Evolutionary conservation across 2,329 filamentous ascomycete species (phyloP).

Genomic region (Emmonsia crescens): DNA sequence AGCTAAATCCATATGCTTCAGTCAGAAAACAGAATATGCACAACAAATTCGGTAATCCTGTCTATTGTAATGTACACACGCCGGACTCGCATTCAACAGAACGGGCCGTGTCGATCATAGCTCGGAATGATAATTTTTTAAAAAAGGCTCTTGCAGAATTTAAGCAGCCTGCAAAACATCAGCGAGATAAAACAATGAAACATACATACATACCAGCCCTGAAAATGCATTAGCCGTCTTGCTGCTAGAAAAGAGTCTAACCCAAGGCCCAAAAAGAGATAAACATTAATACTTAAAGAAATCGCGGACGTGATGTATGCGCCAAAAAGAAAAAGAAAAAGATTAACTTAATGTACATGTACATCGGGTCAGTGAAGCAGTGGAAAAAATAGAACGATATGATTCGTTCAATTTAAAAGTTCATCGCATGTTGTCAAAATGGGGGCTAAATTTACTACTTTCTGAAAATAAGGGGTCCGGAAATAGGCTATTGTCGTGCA

Average conservation of each 20-base stretch:
- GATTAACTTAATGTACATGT: neutral
- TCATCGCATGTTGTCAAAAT: slow-evolving; percentile 10
- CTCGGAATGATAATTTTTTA: neutral
- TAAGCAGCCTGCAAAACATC: neutral
- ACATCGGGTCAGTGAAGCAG: neutral
- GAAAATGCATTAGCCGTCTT: neutral
- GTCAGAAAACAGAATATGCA: slow-evolving; percentile 1
- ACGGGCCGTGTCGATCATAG: slow-evolving; percentile 3
- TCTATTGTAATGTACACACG: slow-evolving; percentile 4
- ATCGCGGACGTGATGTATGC: neutral
- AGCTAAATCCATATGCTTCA: neutral
- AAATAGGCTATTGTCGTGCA: slow-evolving; percentile 9
- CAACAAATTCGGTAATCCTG: neutral
- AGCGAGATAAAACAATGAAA: neutral
- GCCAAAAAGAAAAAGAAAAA: slow-evolving; percentile 5
- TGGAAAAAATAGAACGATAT: slow-evolving; percentile 5
- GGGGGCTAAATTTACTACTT: slow-evolving; percentile 7
- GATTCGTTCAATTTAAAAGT: slow-evolving; percentile 5
- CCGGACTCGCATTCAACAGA: neutral
- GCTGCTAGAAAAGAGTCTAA: neutral
- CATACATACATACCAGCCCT: neutral
- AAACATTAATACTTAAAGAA: neutral
- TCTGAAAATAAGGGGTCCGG: slow-evolving; percentile 6
- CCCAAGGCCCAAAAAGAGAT: neutral
- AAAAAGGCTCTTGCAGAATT: neutral